Evolutionary conservation across 306 rosid species (phyloP).

Genomic region (Chamaecrista fasciculata): DNA sequence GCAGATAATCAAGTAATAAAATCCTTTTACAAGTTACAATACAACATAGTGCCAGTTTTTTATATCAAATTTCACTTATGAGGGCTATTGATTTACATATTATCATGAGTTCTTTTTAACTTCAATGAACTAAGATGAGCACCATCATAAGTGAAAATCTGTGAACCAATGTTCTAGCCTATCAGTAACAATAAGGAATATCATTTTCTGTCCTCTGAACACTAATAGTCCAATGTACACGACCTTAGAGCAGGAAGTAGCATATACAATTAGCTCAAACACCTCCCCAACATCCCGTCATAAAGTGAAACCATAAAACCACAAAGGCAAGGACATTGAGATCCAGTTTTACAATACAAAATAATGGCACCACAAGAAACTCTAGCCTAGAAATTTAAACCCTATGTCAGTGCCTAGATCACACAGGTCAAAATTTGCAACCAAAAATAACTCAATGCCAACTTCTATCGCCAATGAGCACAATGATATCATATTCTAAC

Average conservation of each 20-base stretch:
- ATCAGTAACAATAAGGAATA: background rate
- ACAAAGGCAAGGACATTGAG: background rate
- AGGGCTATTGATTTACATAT: background rate
- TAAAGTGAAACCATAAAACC: background rate
- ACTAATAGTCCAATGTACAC: background rate
- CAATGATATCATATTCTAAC: background rate
- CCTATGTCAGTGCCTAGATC: background rate
- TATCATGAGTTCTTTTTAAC: background rate
- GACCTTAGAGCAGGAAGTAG: background rate
- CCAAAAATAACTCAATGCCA: conserved; percentile 6
- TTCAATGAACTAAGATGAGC: background rate
- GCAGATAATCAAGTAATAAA: background rate
- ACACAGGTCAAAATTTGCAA: background rate
- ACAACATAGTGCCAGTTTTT: conserved; percentile 19
- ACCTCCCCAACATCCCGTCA: background rate
- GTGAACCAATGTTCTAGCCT: background rate
- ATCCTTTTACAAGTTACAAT: background rate
- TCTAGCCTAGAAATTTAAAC: background rate
- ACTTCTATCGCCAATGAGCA: conserved; percentile 15
- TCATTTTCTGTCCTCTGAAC: background rate
- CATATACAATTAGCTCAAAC: background rate
- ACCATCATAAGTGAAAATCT: background rate
- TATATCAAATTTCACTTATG: background rate
- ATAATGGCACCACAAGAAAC: background rate
- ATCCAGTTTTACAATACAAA: background rate